Evolutionary conservation across 176 grass and related monocot species (phyloP).

Genomic region (Poa annua): DNA sequence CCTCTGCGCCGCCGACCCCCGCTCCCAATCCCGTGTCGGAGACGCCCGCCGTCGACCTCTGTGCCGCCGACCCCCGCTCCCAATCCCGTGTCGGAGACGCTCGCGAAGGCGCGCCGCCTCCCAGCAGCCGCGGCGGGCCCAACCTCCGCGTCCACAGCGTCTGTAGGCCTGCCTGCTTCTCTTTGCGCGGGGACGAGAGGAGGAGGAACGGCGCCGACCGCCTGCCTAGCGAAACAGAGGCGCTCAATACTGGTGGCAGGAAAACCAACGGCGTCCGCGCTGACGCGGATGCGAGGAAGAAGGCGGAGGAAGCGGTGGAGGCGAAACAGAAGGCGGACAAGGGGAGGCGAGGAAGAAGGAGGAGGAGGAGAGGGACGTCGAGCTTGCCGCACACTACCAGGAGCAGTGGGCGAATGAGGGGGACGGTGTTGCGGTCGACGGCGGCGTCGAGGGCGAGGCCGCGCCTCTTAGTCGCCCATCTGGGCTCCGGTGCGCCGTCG

Average conservation of each 20-base stretch:
- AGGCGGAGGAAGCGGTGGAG: constrained; percentile 44
- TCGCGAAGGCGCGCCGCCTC: no score
- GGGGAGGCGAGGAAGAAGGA: constrained; percentile 56
- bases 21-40: no score
- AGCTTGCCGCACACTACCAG: constrained; percentile 58
- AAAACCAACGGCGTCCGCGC: constrained; percentile 38
- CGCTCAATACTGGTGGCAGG: constrained; percentile 35
- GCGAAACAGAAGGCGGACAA: constrained; percentile 50
- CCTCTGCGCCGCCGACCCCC: no score
- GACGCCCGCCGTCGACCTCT: no score
- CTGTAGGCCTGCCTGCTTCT: no score
- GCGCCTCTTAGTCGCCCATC: constrained; percentile 45
- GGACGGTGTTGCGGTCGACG: constrained; percentile 31
- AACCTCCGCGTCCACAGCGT: no score
- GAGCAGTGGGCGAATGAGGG: constrained; percentile 52
- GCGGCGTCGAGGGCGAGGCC: constrained; percentile 37
- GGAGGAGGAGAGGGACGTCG: constrained; percentile 56
- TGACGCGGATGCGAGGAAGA: constrained; percentile 55
- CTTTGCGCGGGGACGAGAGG: constrained; percentile 34
- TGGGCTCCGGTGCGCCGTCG: constrained; percentile 64
- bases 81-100: no score
- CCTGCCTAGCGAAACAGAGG: constrained; percentile 45
- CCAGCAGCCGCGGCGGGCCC: no score
- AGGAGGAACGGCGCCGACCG: constrained; percentile 44
- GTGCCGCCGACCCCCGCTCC: no score